These are phyloP conservation scores for Lactifluus pinguis DNA, from an alignment of 768 basidiomycete genomes.

Conservation along the genomic window DNA sequence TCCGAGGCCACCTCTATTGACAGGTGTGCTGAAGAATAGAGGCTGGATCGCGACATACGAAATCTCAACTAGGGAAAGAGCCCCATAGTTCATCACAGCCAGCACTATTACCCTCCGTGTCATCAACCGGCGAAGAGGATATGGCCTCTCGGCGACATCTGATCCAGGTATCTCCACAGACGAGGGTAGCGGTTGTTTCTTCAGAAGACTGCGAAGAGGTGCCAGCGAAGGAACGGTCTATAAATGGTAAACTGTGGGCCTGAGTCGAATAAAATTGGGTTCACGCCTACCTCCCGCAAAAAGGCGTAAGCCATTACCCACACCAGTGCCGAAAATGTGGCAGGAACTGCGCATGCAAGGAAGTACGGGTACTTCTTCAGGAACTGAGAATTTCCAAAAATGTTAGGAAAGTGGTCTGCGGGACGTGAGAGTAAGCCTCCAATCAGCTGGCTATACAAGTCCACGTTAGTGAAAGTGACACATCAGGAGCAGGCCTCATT, in stretches of 20 bases:
- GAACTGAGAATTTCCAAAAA: conserved; percentile 50
- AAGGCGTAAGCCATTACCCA: conserved; percentile 40
- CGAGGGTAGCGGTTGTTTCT: background rate
- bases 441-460: conserved; percentile 41
- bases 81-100: conserved; percentile 56
- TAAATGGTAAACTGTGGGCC: conserved; percentile 22
- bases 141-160: conserved; percentile 21
- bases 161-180: background rate
- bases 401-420: conserved; percentile 51
- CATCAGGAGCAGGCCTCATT: conserved; percentile 17
- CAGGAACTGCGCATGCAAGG: conserved; percentile 38
- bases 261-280: too few relatives aligned
- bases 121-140: too few relatives aligned
- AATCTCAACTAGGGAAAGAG: conserved; percentile 58
- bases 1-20: conserved; percentile 60
- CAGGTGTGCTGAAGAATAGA: conserved; percentile 41
- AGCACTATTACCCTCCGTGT: conserved; percentile 35
- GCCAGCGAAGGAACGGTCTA: conserved; percentile 14
- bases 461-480: background rate
- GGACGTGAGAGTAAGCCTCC: conserved; percentile 62
- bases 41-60: conserved; percentile 38
- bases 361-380: conserved; percentile 67
- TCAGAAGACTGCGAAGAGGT: conserved; percentile 7
- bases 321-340: conserved; percentile 38
- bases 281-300: too few relatives aligned